A percentile compares a stretch with the other conserved stretches of the same genome.
Evolutionary conservation across 495 filamentous ascomycete species (phyloP).

Genomic region (Trichoderma orchidacearum): DNA sequence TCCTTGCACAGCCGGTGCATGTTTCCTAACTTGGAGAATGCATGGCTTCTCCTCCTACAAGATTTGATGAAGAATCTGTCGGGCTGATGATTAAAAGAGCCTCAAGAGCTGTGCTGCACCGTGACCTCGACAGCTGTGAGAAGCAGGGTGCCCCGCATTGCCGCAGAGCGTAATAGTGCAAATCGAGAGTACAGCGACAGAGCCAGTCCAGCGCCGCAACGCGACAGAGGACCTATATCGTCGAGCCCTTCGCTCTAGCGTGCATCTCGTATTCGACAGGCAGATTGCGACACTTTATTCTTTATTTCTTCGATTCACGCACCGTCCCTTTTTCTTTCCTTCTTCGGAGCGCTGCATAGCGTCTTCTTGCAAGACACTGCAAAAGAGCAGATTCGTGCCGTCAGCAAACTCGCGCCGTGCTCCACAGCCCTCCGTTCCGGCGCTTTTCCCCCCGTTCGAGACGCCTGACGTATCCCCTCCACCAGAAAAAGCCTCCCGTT

Average conservation of each 20-base stretch:
- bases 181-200: not conserved
- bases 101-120: not conserved
- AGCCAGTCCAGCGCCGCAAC: not conserved
- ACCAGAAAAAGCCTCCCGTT: slow-evolving; percentile 1
- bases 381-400: not conserved
- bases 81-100: not conserved
- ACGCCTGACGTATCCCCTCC: not conserved
- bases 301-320: not conserved
- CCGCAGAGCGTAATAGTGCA: not conserved
- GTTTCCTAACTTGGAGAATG: not conserved
- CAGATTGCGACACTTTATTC: not conserved
- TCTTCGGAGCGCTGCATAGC: not conserved
- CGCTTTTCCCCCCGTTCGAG: too few relatives aligned
- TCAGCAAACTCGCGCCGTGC: not conserved
- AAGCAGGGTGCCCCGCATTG: not conserved
- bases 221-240: not conserved
- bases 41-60: not conserved
- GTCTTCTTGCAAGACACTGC: not conserved
- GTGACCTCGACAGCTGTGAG: not conserved
- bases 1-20: not conserved
- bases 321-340: not conserved
- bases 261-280: not conserved
- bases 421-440: not conserved
- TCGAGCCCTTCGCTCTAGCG: not conserved
- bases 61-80: not conserved